Evolutionary conservation across 306 rosid genomes (phyloP).

Genomic region (Leucaena leucocephala): DNA sequence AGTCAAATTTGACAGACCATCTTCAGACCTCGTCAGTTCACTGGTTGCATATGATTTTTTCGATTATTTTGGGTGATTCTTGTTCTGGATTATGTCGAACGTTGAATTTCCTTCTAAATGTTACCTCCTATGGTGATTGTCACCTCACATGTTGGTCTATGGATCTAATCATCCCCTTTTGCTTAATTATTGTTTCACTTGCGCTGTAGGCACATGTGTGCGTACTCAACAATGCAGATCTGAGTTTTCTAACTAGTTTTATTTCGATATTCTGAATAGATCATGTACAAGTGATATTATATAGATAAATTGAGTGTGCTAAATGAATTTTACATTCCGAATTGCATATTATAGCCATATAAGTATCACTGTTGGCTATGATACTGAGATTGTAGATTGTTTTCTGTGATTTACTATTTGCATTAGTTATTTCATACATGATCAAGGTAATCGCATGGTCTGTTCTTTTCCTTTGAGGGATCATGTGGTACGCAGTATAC

Average conservation of each 20-base stretch:
- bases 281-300: neutral
- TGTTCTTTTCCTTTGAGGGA: neutral
- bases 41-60: neutral
- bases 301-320: neutral
- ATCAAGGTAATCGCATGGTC: neutral
- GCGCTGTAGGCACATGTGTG: neutral
- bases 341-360: neutral
- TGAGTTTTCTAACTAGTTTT: conserved; percentile 3
- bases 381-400: neutral
- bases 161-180: neutral
- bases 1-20: neutral
- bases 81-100: neutral
- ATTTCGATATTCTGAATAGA: neutral
- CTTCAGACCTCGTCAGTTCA: conserved; percentile 15
- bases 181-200: conserved; percentile 8
- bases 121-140: neutral
- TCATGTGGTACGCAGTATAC: no score
- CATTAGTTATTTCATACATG: neutral
- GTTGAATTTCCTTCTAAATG: conserved; percentile 11
- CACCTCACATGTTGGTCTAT: neutral
- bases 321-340: neutral
- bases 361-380: neutral
- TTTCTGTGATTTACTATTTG: neutral
- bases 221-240: conserved; percentile 6
- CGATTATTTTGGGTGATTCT: neutral